These are phyloP conservation scores for Mucor lusitanicus DNA, from an alignment of 371 early-diverging fungal species.

Conservation along the genomic window DNA sequence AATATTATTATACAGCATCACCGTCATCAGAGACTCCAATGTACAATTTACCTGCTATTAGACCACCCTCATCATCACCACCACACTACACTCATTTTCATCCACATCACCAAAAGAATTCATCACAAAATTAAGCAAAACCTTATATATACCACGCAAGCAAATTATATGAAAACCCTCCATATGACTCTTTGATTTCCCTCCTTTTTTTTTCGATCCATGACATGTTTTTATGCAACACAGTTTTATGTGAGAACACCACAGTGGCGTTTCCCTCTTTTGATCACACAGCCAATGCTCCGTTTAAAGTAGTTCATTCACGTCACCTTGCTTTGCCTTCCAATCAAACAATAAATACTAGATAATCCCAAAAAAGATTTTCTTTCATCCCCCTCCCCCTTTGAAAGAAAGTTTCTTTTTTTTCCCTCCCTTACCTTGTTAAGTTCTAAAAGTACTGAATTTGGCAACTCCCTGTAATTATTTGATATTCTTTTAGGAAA, in stretches of 20 bases:
- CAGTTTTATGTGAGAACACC: background rate
- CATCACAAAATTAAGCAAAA: background rate
- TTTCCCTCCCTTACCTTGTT: constrained; percentile 23
- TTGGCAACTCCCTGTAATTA: constrained; percentile 29
- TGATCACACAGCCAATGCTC: background rate
- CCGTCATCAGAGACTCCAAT: background rate
- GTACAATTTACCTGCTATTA: background rate
- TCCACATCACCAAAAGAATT: background rate
- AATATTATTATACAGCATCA: background rate
- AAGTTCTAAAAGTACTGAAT: constrained; percentile 24
- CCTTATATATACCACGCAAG: background rate
- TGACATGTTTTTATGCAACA: background rate
- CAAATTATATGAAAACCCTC: background rate
- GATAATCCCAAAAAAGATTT: background rate
- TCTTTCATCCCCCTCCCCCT: background rate
- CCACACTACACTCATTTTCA: background rate
- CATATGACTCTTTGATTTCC: background rate
- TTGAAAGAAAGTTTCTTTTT: background rate
- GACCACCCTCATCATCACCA: background rate
- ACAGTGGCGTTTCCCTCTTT: background rate
- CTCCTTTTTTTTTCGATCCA: background rate
- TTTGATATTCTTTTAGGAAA: constrained; percentile 5
- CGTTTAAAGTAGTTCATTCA: background rate
- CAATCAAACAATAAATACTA: background rate
- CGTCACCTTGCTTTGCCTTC: background rate